Conservation (phyloP, 1,139 yeast genomes). For the Pneumocystis jirovecii region DNA sequence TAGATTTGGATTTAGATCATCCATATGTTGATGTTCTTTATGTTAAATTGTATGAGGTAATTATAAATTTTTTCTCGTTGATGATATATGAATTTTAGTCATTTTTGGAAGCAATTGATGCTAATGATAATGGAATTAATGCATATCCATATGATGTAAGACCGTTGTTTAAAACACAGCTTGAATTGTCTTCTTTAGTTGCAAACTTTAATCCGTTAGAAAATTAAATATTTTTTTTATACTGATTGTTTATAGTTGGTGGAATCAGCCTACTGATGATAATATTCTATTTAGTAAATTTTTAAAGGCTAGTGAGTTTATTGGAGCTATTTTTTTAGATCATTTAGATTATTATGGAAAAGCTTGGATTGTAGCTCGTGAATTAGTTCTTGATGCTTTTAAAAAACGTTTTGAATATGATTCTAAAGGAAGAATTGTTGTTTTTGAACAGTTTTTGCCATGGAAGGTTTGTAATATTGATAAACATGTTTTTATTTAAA, state of each 20-base stretch:
- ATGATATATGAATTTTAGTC: background rate
- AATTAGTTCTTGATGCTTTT: constrained; percentile 58
- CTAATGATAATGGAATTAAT: constrained; percentile 85
- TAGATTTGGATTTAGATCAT: constrained; percentile 24
- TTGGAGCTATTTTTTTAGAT: constrained; percentile 66
- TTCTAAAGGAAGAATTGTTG: constrained; percentile 51
- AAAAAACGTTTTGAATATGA: constrained; percentile 25
- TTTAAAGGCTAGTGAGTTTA: constrained; percentile 54
- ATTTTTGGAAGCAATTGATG: constrained; percentile 84
- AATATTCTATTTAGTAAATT: constrained; percentile 54
- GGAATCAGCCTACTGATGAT: constrained; percentile 33
- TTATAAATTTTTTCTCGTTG: background rate
- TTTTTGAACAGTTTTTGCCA: constrained; percentile 62
- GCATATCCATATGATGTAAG: constrained; percentile 38
- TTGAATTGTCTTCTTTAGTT: constrained; percentile 51
- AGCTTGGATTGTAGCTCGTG: constrained; percentile 85
- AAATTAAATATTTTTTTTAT: constrained; percentile 33
- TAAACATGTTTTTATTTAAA: background rate
- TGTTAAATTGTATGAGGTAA: constrained; percentile 49
- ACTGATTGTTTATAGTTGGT: constrained; percentile 17
- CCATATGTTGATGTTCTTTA: constrained; percentile 46
- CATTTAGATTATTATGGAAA: constrained; percentile 59
- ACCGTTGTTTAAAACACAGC: constrained; percentile 29
- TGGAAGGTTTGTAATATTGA: constrained; percentile 60
- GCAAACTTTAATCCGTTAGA: constrained; percentile 74